phyloP scores from a whole-genome alignment of 495 filamentous ascomycete species.

The Hypoxylon fuscum region DNA sequence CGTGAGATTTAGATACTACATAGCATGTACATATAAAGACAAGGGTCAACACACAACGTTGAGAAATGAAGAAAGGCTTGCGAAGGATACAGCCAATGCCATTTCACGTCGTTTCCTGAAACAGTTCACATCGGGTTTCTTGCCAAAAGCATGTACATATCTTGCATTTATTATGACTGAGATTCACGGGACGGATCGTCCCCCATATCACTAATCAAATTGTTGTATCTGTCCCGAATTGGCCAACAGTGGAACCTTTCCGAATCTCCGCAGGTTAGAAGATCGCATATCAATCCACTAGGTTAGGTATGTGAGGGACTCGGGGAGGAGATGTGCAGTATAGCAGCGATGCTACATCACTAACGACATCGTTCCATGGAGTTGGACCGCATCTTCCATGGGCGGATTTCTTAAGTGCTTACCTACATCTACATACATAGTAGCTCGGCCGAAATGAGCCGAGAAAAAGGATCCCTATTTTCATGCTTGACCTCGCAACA shows the following conservation, averaged over 20 bases:
- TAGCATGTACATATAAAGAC: too few relatives aligned
- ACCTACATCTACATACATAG: too few relatives aligned
- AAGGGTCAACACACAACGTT: conserved; percentile 9
- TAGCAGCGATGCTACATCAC: background rate
- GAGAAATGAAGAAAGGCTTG: background rate
- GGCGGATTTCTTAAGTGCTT: background rate
- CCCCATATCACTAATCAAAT: background rate
- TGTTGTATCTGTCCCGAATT: background rate
- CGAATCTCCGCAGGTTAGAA: background rate
- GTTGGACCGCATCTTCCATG: background rate
- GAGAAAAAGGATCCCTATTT: too few relatives aligned
- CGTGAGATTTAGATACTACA: conserved; percentile 25
- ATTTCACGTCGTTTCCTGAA: background rate
- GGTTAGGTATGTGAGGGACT: background rate
- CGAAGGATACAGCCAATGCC: background rate
- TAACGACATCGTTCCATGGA: background rate
- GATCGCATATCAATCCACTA: conserved; percentile 7
- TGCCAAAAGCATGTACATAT: background rate
- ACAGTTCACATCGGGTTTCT: background rate
- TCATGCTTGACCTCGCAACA: too few relatives aligned
- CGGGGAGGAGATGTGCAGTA: background rate
- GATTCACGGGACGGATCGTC: conserved; percentile 1
- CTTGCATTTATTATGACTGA: background rate
- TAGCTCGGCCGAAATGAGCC: too few relatives aligned
- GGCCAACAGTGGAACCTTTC: background rate